These are phyloP conservation scores for Arabidopsis suecica DNA, from an alignment of 345 rosid genomes.

Conservation along the genomic window DNA sequence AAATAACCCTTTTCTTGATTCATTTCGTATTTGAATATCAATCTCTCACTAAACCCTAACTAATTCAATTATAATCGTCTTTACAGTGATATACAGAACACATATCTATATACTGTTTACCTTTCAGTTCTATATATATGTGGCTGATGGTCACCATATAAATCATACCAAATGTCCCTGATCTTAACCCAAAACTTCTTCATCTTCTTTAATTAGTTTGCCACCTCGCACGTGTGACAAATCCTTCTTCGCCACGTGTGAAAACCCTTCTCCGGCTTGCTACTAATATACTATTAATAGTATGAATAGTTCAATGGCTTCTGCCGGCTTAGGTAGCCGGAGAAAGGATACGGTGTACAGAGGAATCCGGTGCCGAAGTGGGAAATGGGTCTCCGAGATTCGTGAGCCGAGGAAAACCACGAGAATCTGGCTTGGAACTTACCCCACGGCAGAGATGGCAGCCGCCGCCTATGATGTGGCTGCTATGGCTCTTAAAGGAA, in stretches of 20 bases:
- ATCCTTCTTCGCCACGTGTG: constrained; percentile 40
- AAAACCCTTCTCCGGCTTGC: constrained; percentile 25
- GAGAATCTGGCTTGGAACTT: constrained; percentile 95
- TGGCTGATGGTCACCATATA: constrained; percentile 44
- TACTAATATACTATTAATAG: neutral
- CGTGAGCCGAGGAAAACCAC: constrained; percentile 88
- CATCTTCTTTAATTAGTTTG: constrained; percentile 15
- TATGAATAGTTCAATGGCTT: constrained; percentile 10
- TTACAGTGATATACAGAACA: neutral
- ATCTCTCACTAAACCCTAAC: constrained; percentile 30
- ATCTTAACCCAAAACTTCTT: constrained; percentile 32
- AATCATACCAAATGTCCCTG: constrained; percentile 33
- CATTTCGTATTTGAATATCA: constrained; percentile 27
- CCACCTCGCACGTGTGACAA: constrained; percentile 30
- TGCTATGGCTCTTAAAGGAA: constrained; percentile 75
- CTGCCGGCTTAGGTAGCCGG: constrained; percentile 44
- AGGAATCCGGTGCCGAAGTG: constrained; percentile 79
- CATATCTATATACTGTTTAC: neutral
- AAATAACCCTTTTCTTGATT: constrained; percentile 13
- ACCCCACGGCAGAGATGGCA: constrained; percentile 82
- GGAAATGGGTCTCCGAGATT: constrained; percentile 93
- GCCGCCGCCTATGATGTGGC: constrained; percentile 93
- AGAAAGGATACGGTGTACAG: constrained; percentile 58
- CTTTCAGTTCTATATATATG: constrained; percentile 27
- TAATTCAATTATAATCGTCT: constrained; percentile 6